Conservation (phyloP, 2,329 filamentous ascomycete species). For the Cordyceps javanica region DNA sequence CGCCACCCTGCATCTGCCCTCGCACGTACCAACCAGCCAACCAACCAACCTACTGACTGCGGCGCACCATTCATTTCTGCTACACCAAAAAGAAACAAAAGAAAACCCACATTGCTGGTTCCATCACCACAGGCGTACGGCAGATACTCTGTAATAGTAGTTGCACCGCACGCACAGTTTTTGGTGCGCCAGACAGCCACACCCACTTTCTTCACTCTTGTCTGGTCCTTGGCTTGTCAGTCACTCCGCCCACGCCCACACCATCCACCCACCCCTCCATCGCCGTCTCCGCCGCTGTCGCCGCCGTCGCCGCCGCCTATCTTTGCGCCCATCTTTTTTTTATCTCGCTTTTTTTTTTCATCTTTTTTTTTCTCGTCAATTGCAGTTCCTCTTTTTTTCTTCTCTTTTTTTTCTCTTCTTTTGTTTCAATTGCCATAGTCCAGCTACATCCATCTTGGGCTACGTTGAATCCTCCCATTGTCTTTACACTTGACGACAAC, state of each 20-base stretch:
- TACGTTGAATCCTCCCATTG: background rate
- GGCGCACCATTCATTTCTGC: no score
- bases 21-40: no score
- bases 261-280: no score
- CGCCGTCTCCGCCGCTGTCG: no score
- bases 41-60: no score
- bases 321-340: background rate
- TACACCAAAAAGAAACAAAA: no score
- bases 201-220: background rate
- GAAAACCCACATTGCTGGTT: background rate
- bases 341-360: background rate
- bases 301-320: background rate
- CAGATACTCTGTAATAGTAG: constrained; percentile 4
- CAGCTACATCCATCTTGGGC: background rate
- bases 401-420: background rate
- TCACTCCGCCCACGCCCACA: constrained; percentile 9
- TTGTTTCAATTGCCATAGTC: background rate
- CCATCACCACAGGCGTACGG: background rate
- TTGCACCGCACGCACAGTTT: no score
- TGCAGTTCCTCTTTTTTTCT: background rate
- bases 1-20: background rate
- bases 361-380: background rate
- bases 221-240: background rate
- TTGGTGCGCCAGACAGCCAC: background rate
- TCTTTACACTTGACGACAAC: no score